Base-by-base conservation (phyloP, 768 basidiomycete species). In the Rhizopogon rudus region DNA sequence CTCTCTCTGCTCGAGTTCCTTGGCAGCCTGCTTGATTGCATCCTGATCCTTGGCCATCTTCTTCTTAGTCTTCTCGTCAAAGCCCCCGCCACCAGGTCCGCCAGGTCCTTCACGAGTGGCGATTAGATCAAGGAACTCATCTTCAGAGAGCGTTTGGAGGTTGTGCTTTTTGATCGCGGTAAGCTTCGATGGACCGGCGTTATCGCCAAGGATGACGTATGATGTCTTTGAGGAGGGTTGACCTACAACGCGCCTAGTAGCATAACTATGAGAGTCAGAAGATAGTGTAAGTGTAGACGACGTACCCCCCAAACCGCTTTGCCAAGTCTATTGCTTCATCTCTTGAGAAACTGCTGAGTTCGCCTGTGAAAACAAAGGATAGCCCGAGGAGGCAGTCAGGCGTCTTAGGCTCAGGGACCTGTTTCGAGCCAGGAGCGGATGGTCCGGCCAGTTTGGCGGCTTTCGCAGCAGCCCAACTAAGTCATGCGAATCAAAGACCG, bases 311-410 rank as follows among this genome's bases (percentile, higher is more conserved):
- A 65, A 84, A 93, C 5, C 94, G 91, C 69, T 99, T 98, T 0
- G 88, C 96, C 6, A 96, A 70, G 62, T 96, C 93, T 28, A 77
- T 67, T 0, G 91, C 87, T 61, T 97, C 94, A 2, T 98, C 92
- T 39, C 97, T 80, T 1, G 91, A 85, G 60, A 98, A 84, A 56
- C 87, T 88, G 45, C 79, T 82, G 44, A 98, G 72, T 62, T 99
- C 96, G 14, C 95, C 97, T 0, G 97, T 98, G 60, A 99, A 99
- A 20, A 99, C 96, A 64, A 99, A 88, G 0, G 92, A 80, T 22
- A 98, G 76, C 0, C 95, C 95, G 0, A 86, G 81, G 8, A 99
- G 77, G 65, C 91, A 93, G 43, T 93, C 84, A 0, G 91, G 90
- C 13, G 81, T 77, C 64, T 88, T 91, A n/a, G 77, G 75, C 25